A percentile compares a stretch with the other conserved stretches of the same genome.
These are phyloP conservation scores for Populus hybrid DNA, from an alignment of 441 rosid species.

Conservation along the genomic window DNA sequence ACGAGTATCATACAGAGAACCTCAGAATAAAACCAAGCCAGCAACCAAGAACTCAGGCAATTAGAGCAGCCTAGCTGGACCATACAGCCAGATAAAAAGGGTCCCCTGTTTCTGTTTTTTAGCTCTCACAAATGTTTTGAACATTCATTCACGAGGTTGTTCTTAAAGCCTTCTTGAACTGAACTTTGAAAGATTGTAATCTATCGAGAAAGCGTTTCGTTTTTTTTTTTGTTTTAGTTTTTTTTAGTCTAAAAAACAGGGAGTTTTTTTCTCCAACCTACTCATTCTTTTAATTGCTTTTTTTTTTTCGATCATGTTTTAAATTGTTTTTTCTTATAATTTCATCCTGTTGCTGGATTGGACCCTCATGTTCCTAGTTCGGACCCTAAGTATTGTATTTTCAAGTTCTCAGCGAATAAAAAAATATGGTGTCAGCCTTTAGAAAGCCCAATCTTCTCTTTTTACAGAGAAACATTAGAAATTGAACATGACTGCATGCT, in stretches of 20 bases:
- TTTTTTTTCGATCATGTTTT: too few species aligned
- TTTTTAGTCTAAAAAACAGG: too few species aligned
- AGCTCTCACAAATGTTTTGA: neutral
- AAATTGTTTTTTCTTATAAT: too few species aligned
- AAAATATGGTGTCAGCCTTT: conserved; percentile 31
- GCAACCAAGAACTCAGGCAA: neutral
- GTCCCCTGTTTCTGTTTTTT: neutral
- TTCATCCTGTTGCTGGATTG: neutral
- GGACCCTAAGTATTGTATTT: neutral
- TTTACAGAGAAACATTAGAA: conserved; percentile 28
- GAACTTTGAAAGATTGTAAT: neutral
- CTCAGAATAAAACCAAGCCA: neutral
- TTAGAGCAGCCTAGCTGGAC: neutral
- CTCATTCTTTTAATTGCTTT: too few species aligned
- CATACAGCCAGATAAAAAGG: neutral
- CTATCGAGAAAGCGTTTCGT: neutral
- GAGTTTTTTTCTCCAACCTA: too few species aligned
- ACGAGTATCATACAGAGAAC: neutral
- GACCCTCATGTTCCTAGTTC: too few species aligned
- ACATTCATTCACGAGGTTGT: neutral
- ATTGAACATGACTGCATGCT: conserved; percentile 20
- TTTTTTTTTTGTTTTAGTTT: neutral
- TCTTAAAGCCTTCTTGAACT: neutral
- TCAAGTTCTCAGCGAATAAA: neutral
- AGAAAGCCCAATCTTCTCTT: conserved; percentile 11